Base-by-base conservation (phyloP, 495 filamentous ascomycete species). In the Lasiosphaeriaceae sp. region DNA sequence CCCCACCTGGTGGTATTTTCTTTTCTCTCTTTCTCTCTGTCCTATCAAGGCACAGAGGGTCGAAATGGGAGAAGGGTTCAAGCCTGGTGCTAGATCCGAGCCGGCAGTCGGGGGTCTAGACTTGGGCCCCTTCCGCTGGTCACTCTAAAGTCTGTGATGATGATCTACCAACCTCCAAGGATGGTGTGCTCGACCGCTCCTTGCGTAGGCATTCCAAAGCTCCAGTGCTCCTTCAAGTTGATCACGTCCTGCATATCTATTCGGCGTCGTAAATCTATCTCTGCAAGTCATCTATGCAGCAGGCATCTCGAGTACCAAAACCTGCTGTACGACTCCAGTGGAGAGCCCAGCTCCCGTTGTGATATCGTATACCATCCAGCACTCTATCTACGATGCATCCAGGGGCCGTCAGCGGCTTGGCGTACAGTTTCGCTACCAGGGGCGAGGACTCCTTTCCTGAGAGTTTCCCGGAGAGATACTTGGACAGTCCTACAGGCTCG, bases 361-460 rank as follows among this genome's bases (percentile, higher is more conserved):
- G 26, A 31, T 31, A 31, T 31, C 26, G 26, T 31, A 9, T 31
- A 9, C 26, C 26, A 31, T 31, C 26, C 26, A 31, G 26, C 26
- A 31, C 26, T 31, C 26, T 34, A 16, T 35, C 35, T 23, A 57
- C 52, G 21, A 65, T 67, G 65, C 57, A 67, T 47, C 49, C 52
- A 7, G 37, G 46, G 9, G 7, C 54, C n/a, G 31, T 34, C 41
- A 47, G 23, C 55, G 48, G 47, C 45, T 53, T 55, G 23, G 34
- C 34, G 17, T 54, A 52, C 53, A 48, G 53, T 52, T 53, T 60
- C 19, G 54, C 54, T 14, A 9, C 37, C 3, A 60, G 43, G 52
- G 19, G 56, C 19, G 61, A 64, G 44, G 62, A 54, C 47, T 67
- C 64, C 16, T 67, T 67, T 50, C 64, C 64, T 1, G 64, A 67